Evolutionary conservation across 208 protist genomes (phyloP).

Genomic region (Leishmania lainsoni): DNA sequence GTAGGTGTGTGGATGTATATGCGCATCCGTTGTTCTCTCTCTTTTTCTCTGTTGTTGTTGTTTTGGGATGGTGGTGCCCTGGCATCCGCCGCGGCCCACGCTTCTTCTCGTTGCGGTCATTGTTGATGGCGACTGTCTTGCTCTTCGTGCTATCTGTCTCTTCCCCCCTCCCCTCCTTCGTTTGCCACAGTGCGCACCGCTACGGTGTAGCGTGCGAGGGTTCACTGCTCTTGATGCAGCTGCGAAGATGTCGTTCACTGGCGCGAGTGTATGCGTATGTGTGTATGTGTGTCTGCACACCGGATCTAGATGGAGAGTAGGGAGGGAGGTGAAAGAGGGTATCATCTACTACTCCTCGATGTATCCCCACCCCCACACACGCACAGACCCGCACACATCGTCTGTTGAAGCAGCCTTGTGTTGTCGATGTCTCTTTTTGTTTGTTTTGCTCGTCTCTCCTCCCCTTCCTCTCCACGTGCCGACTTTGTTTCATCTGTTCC

Average conservation of each 20-base stretch:
- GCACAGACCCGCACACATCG: background rate
- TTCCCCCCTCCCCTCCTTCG: background rate
- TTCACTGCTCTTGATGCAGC: background rate
- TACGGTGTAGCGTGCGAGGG: background rate
- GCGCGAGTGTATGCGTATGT: background rate
- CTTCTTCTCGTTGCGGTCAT: background rate
- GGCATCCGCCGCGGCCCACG: background rate
- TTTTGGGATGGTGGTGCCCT: background rate
- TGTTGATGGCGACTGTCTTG: background rate
- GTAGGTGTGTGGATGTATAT: background rate
- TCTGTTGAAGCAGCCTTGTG: background rate
- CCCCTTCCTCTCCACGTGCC: background rate
- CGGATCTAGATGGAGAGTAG: background rate
- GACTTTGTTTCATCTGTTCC: constrained; percentile 11
- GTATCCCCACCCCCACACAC: background rate
- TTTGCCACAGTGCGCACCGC: background rate
- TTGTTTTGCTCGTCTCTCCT: background rate
- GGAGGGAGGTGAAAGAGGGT: background rate
- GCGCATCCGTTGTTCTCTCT: background rate
- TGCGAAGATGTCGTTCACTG: background rate
- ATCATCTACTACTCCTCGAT: background rate
- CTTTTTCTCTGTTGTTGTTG: background rate
- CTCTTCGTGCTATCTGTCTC: background rate
- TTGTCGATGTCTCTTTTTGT: background rate
- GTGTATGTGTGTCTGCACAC: background rate